Evolutionary conservation across 495 filamentous ascomycete genomes (phyloP).

Genomic region (Podospora pseudocomata): DNA sequence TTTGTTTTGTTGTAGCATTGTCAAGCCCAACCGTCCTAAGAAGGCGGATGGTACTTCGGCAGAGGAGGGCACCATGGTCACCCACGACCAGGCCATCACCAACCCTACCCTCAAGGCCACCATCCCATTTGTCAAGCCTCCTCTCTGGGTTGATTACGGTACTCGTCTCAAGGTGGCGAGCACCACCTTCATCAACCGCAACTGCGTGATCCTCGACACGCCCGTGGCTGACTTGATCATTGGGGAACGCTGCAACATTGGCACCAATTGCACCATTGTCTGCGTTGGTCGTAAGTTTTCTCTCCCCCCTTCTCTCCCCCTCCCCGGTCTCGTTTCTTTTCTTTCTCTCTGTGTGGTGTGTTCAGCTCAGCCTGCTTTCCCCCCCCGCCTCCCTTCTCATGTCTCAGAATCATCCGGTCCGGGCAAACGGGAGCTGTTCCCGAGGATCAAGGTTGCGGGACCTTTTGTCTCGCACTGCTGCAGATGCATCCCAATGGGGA

Average conservation of each 20-base stretch:
- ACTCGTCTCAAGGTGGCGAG: constrained; percentile 31
- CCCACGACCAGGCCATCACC: constrained; percentile 35
- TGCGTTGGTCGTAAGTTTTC: constrained; percentile 25
- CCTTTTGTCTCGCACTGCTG: constrained; percentile 3
- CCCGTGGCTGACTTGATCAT: constrained; percentile 37
- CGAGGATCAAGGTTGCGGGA: background rate
- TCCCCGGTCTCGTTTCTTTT: background rate
- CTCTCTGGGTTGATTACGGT: constrained; percentile 37
- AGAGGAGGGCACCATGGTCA: constrained; percentile 16
- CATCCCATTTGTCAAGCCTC: constrained; percentile 37
- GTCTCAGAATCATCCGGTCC: constrained; percentile 3
- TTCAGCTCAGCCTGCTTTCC: constrained; percentile 2
- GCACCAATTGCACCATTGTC: constrained; percentile 33
- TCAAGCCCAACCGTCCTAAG: constrained; percentile 31
- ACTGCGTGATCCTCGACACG: constrained; percentile 39
- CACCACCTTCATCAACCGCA: constrained; percentile 36
- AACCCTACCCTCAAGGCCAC: constrained; percentile 29
- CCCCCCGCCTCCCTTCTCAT: background rate
- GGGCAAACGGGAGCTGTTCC: constrained; percentile 4
- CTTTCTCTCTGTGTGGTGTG: background rate
- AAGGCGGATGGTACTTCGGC: constrained; percentile 20
- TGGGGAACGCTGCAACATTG: constrained; percentile 35
- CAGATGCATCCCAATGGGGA: constrained; percentile 2
- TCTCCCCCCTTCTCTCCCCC: too few species aligned
- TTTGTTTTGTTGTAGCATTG: constrained; percentile 24